Percentiles rank a stretch among this genome's conserved stretches.
Conservation (phyloP, 2,329 filamentous ascomycete species). For the Thelonectria olida region DNA sequence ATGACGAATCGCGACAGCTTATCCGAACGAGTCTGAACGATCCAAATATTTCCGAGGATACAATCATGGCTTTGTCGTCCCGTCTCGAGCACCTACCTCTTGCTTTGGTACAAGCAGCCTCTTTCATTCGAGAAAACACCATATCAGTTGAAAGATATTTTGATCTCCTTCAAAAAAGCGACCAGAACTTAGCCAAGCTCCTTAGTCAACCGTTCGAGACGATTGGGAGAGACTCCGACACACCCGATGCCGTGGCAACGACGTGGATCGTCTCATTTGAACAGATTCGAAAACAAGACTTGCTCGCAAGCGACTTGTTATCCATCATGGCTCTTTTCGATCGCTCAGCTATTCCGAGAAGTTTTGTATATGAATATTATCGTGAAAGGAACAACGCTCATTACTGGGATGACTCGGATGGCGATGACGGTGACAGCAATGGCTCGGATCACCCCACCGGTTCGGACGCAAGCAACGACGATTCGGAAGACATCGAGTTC, state of each 20-base stretch:
- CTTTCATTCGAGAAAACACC: slow-evolving; percentile 42
- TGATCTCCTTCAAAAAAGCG: slow-evolving; percentile 33
- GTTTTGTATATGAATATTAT: slow-evolving; percentile 33
- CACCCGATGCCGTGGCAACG: slow-evolving; percentile 35
- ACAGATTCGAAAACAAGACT: slow-evolving; percentile 39
- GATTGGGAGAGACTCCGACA: slow-evolving; percentile 38
- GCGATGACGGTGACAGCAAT: too few relatives aligned
- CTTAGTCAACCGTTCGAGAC: slow-evolving; percentile 43
- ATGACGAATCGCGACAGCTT: slow-evolving; percentile 38
- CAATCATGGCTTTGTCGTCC: too few relatives aligned
- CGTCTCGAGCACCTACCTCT: slow-evolving; percentile 41
- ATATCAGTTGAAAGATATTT: slow-evolving; percentile 39
- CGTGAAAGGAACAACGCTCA: too few relatives aligned
- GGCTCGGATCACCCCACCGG: too few relatives aligned
- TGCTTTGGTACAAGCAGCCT: slow-evolving; percentile 44
- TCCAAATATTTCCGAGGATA: too few relatives aligned
- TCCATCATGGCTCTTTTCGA: slow-evolving; percentile 46
- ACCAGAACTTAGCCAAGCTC: slow-evolving; percentile 26
- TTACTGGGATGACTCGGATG: too few relatives aligned
- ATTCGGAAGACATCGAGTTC: slow-evolving; percentile 25
- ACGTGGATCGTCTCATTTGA: slow-evolving; percentile 47
- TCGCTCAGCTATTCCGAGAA: slow-evolving; percentile 40
- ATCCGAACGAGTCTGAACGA: slow-evolving; percentile 33
- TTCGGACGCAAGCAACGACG: background rate
- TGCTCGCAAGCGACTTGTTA: slow-evolving; percentile 41